Evolutionary conservation across 2,329 filamentous ascomycete species (phyloP).

Genomic region (Alternaria burnsii): DNA sequence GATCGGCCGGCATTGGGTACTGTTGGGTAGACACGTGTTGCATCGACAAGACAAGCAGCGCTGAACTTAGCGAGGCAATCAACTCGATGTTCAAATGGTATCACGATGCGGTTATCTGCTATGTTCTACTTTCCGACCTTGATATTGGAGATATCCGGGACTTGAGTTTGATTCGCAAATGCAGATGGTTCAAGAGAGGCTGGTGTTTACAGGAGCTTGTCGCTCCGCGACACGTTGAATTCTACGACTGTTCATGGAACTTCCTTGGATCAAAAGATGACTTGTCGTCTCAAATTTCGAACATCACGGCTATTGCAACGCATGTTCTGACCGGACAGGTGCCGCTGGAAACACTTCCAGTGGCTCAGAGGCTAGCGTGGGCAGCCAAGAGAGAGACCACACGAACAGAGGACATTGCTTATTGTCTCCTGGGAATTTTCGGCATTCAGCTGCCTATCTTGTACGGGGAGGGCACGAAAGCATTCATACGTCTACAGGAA

Average conservation of each 20-base stretch:
- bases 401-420: neutral
- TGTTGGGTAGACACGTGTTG: neutral
- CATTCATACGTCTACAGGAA: neutral
- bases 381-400: neutral
- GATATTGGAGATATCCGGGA: neutral
- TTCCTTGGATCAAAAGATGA: neutral
- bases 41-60: neutral
- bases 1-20: neutral
- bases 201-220: neutral
- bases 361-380: neutral
- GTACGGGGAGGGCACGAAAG: neutral
- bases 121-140: neutral
- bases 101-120: neutral
- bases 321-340: neutral
- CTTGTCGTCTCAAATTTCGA: neutral
- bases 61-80: neutral
- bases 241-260: neutral
- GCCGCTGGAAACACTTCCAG: neutral
- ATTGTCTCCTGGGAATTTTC: neutral
- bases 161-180: neutral
- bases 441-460: neutral
- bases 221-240: neutral
- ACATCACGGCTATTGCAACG: neutral
- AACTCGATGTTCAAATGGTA: neutral
- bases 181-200: neutral